Percentiles rank a stretch among this genome's conserved stretches.
These are phyloP conservation scores for Rhizopus stolonifer DNA, from an alignment of 371 early-diverging fungal species.

Conservation along the genomic window DNA sequence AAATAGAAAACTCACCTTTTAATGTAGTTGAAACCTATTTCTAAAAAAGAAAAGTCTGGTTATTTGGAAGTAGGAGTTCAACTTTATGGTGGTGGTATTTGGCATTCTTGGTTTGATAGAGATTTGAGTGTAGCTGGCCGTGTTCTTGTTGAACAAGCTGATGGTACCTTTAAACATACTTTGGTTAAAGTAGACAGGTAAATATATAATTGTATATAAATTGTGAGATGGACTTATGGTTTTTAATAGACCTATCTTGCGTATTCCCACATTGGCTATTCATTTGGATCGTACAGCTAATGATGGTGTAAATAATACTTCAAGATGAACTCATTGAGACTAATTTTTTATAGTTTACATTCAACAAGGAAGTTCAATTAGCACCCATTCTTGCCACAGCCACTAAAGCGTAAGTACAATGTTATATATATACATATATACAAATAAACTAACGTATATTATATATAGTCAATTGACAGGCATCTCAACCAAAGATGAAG, in stretches of 20 bases:
- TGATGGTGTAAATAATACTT: slow-evolving; percentile 47
- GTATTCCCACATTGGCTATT: slow-evolving; percentile 96
- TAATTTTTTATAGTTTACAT: slow-evolving; percentile 63
- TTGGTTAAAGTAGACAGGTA: slow-evolving; percentile 78
- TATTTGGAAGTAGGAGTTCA: slow-evolving; percentile 92
- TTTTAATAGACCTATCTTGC: slow-evolving; percentile 73
- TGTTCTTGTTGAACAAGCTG: slow-evolving; percentile 75
- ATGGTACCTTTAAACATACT: slow-evolving; percentile 67
- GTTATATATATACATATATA: not conserved
- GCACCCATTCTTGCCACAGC: slow-evolving; percentile 86
- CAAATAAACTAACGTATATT: not conserved
- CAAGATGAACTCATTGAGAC: not conserved
- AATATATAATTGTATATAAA: not conserved
- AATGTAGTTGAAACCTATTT: slow-evolving; percentile 86
- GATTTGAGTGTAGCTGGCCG: slow-evolving; percentile 96
- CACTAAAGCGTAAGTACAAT: slow-evolving; percentile 57
- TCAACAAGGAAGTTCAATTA: slow-evolving; percentile 93
- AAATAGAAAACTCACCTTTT: not conserved
- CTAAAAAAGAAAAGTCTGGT: slow-evolving; percentile 79
- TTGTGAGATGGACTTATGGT: not conserved
- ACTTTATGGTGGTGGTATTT: slow-evolving; percentile 92
- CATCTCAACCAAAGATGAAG: slow-evolving; percentile 24
- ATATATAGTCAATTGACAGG: slow-evolving; percentile 28
- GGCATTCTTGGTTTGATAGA: slow-evolving; percentile 99
- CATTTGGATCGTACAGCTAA: slow-evolving; percentile 88